Evolutionary conservation across 192 early-diverging fungal species (phyloP), one percentile per base, ranked within the genome.

Genomic region (Geranomyces michiganensis): DNA sequence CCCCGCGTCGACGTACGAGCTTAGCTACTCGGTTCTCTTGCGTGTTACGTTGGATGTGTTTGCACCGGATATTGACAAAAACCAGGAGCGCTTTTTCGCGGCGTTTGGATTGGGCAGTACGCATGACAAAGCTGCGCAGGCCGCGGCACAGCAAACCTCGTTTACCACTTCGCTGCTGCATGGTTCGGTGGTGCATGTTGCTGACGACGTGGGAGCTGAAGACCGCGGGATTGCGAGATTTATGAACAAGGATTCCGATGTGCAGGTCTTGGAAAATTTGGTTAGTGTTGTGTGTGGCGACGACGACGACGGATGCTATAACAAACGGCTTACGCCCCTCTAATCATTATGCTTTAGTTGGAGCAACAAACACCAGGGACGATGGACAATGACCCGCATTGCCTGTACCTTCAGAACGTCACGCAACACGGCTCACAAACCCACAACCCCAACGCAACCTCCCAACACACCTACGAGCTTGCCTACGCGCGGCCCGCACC

Each of bases 331-430:
- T n/a, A n/a, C n/a, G n/a, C n/a, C n/a, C n/a, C n/a, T n/a, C n/a
- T n/a, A n/a, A n/a, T n/a, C n/a, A n/a, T n/a, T 24, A 19, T n/a
- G 21, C 56, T 27, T 41, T 62, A 89, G 72, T 72, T 91, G 17
- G 88, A 91, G 49, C 82, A 83, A 17, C 85, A 81, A 4, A 76
- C 84, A 19, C 68, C 87, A 24, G 84, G 84, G 9, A 76, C 90
- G 9, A 75, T 83, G 15, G 90, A 92, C 46, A 79, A 90, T 62
- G 91, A 92, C 59, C 82, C 90, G 29, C 73, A 82, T 48, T 69
- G 29, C 45, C 61, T 79, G 10, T 79, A 75, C 44, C 62, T 79
- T 9, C 68, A 45, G 44, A 36, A 55, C 32, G 62, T 41, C 17
- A 56, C 66, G 0, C 29, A 56, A 15, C 67, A 21, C 13, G n/a